These are phyloP conservation scores for Durio zibethinus DNA, from an alignment of 345 rosid species.

Conservation along the genomic window DNA sequence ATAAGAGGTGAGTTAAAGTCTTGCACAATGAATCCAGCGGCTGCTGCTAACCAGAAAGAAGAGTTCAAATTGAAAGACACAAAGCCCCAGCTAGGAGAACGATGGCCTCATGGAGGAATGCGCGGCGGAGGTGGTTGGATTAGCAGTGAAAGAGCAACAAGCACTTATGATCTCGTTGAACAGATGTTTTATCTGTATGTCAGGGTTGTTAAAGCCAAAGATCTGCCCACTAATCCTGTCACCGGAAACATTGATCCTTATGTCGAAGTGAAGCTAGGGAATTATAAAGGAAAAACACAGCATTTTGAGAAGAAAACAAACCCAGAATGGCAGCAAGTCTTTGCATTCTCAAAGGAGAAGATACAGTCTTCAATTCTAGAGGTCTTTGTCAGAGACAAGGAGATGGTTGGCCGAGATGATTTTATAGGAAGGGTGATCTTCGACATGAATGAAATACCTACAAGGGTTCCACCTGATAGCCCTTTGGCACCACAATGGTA, in stretches of 20 bases:
- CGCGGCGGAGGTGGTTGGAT: conserved; percentile 91
- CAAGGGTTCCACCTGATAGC: conserved; percentile 95
- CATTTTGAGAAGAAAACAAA: conserved; percentile 73
- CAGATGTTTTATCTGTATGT: conserved; percentile 83
- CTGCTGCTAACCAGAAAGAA: conserved; percentile 48
- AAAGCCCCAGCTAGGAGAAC: conserved; percentile 88
- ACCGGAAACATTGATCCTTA: conserved; percentile 73
- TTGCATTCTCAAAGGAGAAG: conserved; percentile 82
- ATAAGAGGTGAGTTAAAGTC: background rate
- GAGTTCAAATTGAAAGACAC: conserved; percentile 86
- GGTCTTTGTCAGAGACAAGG: conserved; percentile 72
- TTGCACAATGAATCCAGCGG: conserved; percentile 34
- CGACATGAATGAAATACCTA: conserved; percentile 86
- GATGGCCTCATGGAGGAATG: conserved; percentile 89
- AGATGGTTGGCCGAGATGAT: conserved; percentile 78
- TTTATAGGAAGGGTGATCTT: conserved; percentile 72
- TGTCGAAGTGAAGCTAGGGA: conserved; percentile 78
- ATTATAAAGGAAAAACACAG: conserved; percentile 76
- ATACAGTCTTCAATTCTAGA: conserved; percentile 72
- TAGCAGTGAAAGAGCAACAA: conserved; percentile 67
- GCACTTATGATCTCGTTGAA: conserved; percentile 88
- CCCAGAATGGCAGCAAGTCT: conserved; percentile 85
- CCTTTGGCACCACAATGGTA: conserved; percentile 98
- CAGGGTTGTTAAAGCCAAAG: conserved; percentile 79
- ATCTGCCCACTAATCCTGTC: conserved; percentile 71